Base-by-base conservation (phyloP, 306 rosid species). In the Urtica urens region DNA sequence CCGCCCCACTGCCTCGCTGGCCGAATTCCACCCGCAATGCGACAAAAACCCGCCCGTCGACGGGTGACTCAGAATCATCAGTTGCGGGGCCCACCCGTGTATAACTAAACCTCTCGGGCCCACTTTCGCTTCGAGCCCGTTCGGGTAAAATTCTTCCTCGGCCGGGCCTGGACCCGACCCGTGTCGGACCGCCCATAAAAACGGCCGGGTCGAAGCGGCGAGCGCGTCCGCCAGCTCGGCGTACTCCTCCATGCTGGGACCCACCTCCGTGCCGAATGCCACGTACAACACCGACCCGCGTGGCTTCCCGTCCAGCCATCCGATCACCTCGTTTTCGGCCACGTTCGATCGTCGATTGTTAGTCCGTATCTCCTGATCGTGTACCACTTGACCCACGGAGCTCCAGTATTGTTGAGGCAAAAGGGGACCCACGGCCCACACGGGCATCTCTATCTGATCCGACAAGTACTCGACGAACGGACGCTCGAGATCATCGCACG, bases 1-100 rank as follows among this genome's bases (percentile, higher is more conserved):
- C 9, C 67, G 69, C 24, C 72, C 90, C 0, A 84, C 49, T 15
- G 79, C 86, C 35, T 84, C 90, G 63, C 72, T 47, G 0, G 94
- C 80, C 0, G 90, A 83, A 39, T 83, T 83, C 94, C 90, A 83
- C 3, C 86, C 90, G 26, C 86, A 80, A 0, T 83, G 94, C 0
- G 90, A 74, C 3, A 83, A 41, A 27, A 80, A 83, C 15, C 86
- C 90, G 34, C 86, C 90, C 1, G 83, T 83, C 8, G 90, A 79
- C 5, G 66, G 74, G 16, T 79, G 90, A 35, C 83, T 83, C 54
- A 83, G 75, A 30, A 83, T 83, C 65, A 83, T 4, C 35, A 83
- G 19, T 10, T 80, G 94, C 10, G 94, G 90, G 2, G 90, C 94
- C 90, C 90, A 80, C 0, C 90, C 94, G 0, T 48, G 22, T 64